phyloP scores from a whole-genome alignment of 2,329 filamentous ascomycete genomes.

The Intubia oerlemansii region DNA sequence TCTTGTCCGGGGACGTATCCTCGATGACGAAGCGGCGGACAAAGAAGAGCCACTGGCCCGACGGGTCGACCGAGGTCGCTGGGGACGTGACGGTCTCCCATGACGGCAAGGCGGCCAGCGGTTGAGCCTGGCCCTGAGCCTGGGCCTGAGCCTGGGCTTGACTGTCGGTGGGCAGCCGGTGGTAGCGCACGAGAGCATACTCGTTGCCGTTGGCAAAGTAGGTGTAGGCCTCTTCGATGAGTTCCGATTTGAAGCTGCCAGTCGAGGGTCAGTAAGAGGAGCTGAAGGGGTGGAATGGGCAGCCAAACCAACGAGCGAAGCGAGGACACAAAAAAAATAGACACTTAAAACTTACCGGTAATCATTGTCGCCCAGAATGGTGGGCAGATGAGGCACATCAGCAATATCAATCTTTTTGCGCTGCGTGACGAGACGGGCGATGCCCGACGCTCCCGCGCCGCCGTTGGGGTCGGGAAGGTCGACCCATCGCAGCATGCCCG shows the following conservation, averaged over 20 bases:
- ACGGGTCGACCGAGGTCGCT: constrained; percentile 20
- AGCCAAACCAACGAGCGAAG: neutral
- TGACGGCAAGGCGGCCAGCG: constrained; percentile 20
- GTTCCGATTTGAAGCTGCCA: constrained; percentile 30
- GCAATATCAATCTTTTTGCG: constrained; percentile 35
- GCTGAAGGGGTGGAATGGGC: neutral
- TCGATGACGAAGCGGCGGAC: constrained; percentile 31
- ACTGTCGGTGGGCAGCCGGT: constrained; percentile 14
- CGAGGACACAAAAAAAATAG: too few relatives aligned
- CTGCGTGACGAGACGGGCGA: constrained; percentile 23
- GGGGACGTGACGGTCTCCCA: constrained; percentile 19
- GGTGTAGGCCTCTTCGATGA: constrained; percentile 28
- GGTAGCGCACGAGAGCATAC: constrained; percentile 27
- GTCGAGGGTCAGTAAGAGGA: neutral
- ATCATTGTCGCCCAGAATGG: constrained; percentile 27
- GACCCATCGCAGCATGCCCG: constrained; percentile 32
- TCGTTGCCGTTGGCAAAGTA: constrained; percentile 33
- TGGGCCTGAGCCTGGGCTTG: neutral
- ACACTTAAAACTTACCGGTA: constrained; percentile 24
- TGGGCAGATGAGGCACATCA: constrained; percentile 24
- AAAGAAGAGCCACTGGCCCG: constrained; percentile 31
- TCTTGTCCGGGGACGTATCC: constrained; percentile 34
- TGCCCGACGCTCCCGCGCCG: constrained; percentile 6
- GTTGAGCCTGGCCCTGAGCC: constrained; percentile 10
- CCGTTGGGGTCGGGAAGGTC: constrained; percentile 37